Conservation (phyloP, 768 basidiomycete species). For the Hygrocybe punicea region DNA sequence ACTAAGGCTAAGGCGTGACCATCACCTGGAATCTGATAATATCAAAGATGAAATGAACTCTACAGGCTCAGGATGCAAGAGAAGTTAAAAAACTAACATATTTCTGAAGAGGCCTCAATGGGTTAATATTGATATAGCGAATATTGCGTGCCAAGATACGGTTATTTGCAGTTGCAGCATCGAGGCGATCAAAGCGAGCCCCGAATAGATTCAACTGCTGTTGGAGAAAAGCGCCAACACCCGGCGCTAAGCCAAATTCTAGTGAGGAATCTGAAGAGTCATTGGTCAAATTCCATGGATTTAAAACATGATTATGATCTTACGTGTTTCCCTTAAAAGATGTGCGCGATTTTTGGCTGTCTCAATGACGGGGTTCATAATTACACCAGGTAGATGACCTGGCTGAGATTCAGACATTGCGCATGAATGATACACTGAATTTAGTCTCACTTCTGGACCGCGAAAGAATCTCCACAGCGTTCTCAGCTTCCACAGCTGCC, state of each 20-base stretch:
- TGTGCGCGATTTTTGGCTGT: not conserved
- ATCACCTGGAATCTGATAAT: not conserved
- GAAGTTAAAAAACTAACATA: not conserved
- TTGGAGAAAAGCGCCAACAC: not conserved
- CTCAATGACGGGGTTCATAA: not conserved
- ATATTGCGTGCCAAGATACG: not conserved
- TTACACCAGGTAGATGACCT: not conserved
- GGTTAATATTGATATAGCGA: not conserved
- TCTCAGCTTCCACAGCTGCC: not conserved
- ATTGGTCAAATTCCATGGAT: not conserved
- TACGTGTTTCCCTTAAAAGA: not conserved
- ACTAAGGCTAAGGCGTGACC: not conserved
- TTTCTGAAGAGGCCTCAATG: not conserved
- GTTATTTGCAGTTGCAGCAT: not conserved
- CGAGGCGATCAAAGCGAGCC: not conserved
- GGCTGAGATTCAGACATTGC: not conserved
- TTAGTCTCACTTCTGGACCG: not conserved
- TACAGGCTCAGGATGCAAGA: not conserved
- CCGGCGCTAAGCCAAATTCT: not conserved
- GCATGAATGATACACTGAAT: not conserved
- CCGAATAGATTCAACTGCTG: not conserved
- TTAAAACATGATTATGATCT: not conserved
- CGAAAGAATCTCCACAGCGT: not conserved
- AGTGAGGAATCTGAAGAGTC: not conserved
- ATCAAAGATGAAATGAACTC: not conserved